Evolutionary conservation across 2,329 filamentous ascomycete genomes (phyloP).

Genomic region (Dothideomycetidae sp.): DNA sequence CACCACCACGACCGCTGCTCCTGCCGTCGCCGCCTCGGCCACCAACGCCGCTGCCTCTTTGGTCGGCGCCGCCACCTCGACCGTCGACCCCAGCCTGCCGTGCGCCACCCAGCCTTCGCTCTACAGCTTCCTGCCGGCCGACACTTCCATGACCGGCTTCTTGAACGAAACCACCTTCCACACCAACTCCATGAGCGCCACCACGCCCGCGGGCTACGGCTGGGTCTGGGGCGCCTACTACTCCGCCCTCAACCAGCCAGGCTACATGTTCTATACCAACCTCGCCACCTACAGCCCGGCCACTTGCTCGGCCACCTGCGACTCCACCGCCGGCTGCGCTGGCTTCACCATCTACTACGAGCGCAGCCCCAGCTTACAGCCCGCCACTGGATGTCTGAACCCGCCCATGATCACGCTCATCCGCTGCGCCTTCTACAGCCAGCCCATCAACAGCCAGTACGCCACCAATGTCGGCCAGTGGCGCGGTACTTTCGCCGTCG

Average conservation of each 20-base stretch:
- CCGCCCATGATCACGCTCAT: conserved; percentile 14
- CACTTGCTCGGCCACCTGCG: conserved; percentile 14
- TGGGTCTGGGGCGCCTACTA: conserved; percentile 5
- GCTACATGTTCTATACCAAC: not conserved
- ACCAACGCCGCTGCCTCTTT: not conserved
- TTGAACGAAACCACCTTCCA: not conserved
- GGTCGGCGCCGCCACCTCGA: not conserved
- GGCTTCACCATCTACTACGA: conserved; percentile 19
- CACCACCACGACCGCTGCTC: not conserved
- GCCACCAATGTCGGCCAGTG: conserved; percentile 24
- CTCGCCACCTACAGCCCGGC: conserved; percentile 14
- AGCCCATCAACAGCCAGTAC: conserved; percentile 14
- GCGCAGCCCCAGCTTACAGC: conserved; percentile 22
- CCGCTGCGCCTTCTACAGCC: conserved; percentile 4
- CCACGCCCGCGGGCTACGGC: not conserved
- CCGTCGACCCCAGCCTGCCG: not conserved
- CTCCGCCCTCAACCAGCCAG: conserved; percentile 3
- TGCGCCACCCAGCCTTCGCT: conserved; percentile 2
- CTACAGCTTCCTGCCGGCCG: not conserved
- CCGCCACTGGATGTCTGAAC: conserved; percentile 21
- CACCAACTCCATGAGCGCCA: not conserved
- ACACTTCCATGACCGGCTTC: not conserved
- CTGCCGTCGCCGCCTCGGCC: not conserved
- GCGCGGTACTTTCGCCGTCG: conserved; percentile 24
- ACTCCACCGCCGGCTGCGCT: conserved; percentile 13